Conservation (phyloP, 2,329 filamentous ascomycete species). For the Fusarium albosuccineum region DNA sequence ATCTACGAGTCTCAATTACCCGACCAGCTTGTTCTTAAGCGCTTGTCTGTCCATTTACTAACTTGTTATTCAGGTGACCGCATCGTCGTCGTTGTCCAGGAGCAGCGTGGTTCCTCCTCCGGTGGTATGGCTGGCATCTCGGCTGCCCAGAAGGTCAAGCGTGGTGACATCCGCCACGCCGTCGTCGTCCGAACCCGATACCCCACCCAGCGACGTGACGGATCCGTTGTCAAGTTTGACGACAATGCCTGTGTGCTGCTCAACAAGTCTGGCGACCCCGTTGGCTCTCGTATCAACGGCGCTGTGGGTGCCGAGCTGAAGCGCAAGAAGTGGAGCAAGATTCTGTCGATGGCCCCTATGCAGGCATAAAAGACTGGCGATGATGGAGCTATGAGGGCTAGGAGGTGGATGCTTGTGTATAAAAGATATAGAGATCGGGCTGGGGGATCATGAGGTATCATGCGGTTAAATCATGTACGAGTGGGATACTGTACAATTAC, state of each 20-base stretch:
- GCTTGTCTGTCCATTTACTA: background rate
- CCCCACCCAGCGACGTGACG: constrained; percentile 87
- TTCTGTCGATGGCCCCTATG: constrained; percentile 90
- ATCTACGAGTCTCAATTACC: background rate
- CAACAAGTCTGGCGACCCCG: constrained; percentile 96
- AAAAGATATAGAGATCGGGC: constrained; percentile 27
- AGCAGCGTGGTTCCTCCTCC: constrained; percentile 85
- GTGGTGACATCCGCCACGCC: constrained; percentile 96
- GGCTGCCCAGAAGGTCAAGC: constrained; percentile 90
- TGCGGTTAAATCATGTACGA: constrained; percentile 36
- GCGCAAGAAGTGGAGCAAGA: constrained; percentile 98
- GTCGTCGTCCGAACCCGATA: constrained; percentile 94
- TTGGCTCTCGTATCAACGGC: constrained; percentile 91
- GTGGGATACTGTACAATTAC: constrained; percentile 51
- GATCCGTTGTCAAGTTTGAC: constrained; percentile 91
- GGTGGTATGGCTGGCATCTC: constrained; percentile 78
- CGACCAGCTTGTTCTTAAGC: background rate
- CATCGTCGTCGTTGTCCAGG: constrained; percentile 97
- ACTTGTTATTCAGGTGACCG: constrained; percentile 79
- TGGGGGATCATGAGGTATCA: background rate
- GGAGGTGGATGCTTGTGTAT: constrained; percentile 21
- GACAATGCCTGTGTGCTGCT: constrained; percentile 98
- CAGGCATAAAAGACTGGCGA: constrained; percentile 58
- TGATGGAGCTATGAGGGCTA: background rate
- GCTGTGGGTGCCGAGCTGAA: constrained; percentile 91